A percentile compares a stretch with the other conserved stretches of the same genome.
phyloP scores from a whole-genome alignment of 2,329 filamentous ascomycete species.

The Zopfia rhizophila region DNA sequence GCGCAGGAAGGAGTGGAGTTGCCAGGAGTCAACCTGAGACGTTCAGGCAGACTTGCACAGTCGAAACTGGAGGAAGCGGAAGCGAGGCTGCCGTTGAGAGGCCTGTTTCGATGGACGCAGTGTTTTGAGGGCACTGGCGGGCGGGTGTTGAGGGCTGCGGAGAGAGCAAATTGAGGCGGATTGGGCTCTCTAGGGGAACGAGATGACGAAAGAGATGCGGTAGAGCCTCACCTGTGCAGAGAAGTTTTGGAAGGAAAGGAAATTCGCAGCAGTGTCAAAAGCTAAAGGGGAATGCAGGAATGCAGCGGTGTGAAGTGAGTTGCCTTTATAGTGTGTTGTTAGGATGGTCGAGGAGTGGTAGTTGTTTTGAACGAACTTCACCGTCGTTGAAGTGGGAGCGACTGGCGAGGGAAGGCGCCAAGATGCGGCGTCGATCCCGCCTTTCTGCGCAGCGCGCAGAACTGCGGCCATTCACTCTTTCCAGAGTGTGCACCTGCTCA shows the following conservation, averaged over 20 bases:
- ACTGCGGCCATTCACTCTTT: too few species aligned
- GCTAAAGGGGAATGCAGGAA: conserved; percentile 9
- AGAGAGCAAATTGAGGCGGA: conserved; percentile 41
- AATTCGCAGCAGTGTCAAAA: neutral
- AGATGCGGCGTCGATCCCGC: conserved; percentile 30
- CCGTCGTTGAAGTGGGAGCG: conserved; percentile 7
- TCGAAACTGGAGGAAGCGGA: conserved; percentile 14
- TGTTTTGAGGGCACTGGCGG: conserved; percentile 32
- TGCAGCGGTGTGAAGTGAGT: conserved; percentile 21
- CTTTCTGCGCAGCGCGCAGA: too few species aligned
- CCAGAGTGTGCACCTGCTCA: too few species aligned
- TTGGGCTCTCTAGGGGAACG: conserved; percentile 31
- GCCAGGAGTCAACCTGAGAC: conserved; percentile 31
- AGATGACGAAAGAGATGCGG: conserved; percentile 35
- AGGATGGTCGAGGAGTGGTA: neutral
- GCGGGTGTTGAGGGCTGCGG: conserved; percentile 29
- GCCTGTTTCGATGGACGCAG: conserved; percentile 20
- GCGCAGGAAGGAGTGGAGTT: conserved; percentile 43
- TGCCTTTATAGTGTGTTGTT: conserved; percentile 1
- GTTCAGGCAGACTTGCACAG: conserved; percentile 27
- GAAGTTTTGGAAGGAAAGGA: neutral
- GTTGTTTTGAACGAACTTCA: neutral
- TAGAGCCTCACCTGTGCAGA: conserved; percentile 10
- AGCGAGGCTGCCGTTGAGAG: conserved; percentile 19
- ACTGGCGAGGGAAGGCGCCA: conserved; percentile 26